A percentile compares a stretch with the other conserved stretches of the same genome.
Conservation (phyloP, 345 rosid species). For the Gossypium australe region DNA sequence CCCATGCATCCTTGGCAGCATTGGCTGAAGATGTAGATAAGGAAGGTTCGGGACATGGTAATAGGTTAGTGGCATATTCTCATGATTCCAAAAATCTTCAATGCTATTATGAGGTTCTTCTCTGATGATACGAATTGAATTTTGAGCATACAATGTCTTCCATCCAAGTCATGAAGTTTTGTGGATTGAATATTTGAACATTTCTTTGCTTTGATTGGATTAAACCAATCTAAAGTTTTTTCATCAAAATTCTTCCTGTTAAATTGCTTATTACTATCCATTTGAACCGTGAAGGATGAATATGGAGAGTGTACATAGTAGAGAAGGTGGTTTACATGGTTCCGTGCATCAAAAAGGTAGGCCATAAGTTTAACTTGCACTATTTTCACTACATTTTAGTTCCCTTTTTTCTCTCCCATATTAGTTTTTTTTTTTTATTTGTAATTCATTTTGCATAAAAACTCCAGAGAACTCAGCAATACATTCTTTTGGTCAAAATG, state of each 20-base stretch:
- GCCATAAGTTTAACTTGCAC: neutral
- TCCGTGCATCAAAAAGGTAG: conserved; percentile 50
- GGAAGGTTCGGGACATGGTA: conserved; percentile 31
- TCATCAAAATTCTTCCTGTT: neutral
- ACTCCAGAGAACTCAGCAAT: conserved; percentile 22
- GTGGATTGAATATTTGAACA: neutral
- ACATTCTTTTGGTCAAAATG: conserved; percentile 43
- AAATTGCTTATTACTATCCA: neutral
- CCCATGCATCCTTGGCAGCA: conserved; percentile 84
- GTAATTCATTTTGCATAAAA: conserved; percentile 15
- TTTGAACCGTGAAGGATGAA: conserved; percentile 44
- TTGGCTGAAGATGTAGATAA: conserved; percentile 51
- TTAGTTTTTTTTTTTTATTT: neutral
- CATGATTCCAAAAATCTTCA: neutral
- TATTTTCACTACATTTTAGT: neutral
- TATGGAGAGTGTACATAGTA: conserved; percentile 42
- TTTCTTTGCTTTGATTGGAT: neutral
- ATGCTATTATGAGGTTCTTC: neutral
- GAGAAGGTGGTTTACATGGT: conserved; percentile 50
- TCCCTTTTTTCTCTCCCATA: neutral
- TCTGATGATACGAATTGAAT: neutral
- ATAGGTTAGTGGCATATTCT: conserved; percentile 44
- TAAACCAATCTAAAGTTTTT: neutral
- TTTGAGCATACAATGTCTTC: neutral
- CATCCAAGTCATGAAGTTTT: neutral